phyloP scores from a whole-genome alignment of 2,329 filamentous ascomycete genomes.

The Penicillium sclerotigenum region DNA sequence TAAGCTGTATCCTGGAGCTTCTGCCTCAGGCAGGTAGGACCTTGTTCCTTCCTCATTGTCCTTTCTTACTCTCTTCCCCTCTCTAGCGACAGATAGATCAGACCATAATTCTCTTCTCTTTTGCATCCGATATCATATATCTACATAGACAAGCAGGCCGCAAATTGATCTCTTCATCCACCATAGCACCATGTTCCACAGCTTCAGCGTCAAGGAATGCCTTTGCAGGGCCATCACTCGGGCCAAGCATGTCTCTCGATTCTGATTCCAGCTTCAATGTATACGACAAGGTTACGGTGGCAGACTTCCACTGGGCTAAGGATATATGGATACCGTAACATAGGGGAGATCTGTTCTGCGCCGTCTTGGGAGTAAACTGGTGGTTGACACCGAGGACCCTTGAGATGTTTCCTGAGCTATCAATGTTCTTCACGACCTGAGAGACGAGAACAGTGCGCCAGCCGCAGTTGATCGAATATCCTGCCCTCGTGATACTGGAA shows the following conservation, averaged over 20 bases:
- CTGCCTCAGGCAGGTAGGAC: neutral
- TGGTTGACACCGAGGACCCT: too few relatives aligned
- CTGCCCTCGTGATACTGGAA: neutral
- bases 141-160: neutral
- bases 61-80: neutral
- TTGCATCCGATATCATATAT: neutral
- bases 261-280: neutral
- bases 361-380: too few relatives aligned
- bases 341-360: too few relatives aligned
- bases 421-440: too few relatives aligned
- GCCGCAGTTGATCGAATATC: neutral
- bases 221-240: neutral
- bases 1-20: neutral
- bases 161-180: neutral
- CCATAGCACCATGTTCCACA: neutral
- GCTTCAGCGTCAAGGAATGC: neutral
- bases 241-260: neutral
- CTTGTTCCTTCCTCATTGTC: neutral
- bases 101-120: neutral
- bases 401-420: too few relatives aligned
- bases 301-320: neutral
- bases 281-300: neutral
- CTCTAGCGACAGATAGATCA: neutral
- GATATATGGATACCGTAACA: too few relatives aligned
- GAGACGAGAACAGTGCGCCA: too few relatives aligned